These are phyloP conservation scores for Metarhizium robertsii DNA, from an alignment of 2,329 filamentous ascomycete species.

Conservation along the genomic window DNA sequence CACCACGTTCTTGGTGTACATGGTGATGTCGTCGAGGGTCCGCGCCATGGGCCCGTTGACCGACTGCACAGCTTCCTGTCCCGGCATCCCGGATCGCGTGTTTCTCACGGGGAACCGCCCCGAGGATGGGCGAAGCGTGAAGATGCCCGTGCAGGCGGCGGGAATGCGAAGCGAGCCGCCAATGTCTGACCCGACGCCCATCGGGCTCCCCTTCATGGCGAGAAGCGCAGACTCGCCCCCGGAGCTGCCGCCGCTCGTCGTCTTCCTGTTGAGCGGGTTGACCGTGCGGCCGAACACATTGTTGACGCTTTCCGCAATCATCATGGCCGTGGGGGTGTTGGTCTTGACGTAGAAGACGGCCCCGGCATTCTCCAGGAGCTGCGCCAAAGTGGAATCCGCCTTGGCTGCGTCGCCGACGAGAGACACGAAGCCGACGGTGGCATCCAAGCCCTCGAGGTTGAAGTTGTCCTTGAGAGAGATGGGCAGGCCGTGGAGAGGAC, in stretches of 20 bases:
- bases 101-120: slow-evolving; percentile 49
- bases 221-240: slow-evolving; percentile 60
- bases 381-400: slow-evolving; percentile 29
- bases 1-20: slow-evolving; percentile 45
- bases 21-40: slow-evolving; percentile 43
- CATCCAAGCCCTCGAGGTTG: slow-evolving; percentile 49
- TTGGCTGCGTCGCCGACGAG: slow-evolving; percentile 48
- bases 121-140: slow-evolving; percentile 45
- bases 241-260: slow-evolving; percentile 56
- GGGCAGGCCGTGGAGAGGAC: slow-evolving; percentile 57
- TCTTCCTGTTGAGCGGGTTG: slow-evolving; percentile 49
- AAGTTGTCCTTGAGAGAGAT: slow-evolving; percentile 65
- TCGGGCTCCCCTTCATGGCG: slow-evolving; percentile 43
- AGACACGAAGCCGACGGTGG: slow-evolving; percentile 54
- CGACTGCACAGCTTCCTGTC: slow-evolving; percentile 54
- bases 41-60: slow-evolving; percentile 55
- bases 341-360: slow-evolving; percentile 50
- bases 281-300: slow-evolving; percentile 54
- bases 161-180: slow-evolving; percentile 44
- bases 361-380: slow-evolving; percentile 35
- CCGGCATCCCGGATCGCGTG: slow-evolving; percentile 48
- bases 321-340: slow-evolving; percentile 53
- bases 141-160: slow-evolving; percentile 49
- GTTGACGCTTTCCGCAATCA: slow-evolving; percentile 60
- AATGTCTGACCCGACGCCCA: slow-evolving; percentile 59